Percentiles rank a stretch among this genome's conserved stretches.
phyloP scores from a whole-genome alignment of 805 yeast genomes.

The Wickerhamomyces pijperi region DNA sequence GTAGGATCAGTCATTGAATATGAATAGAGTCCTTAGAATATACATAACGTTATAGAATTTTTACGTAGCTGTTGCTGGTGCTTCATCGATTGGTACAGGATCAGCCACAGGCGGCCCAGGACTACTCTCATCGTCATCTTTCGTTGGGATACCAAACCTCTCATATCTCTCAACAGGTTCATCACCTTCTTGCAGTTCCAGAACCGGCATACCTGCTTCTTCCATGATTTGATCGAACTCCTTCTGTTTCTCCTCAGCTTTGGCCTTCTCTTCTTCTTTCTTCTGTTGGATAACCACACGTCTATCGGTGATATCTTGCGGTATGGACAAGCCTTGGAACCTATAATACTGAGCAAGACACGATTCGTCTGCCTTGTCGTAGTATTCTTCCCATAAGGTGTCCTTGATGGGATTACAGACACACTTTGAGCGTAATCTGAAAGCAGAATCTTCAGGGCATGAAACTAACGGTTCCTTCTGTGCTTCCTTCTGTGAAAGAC shows the following conservation, averaged over 20 bases:
- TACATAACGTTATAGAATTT: too few relatives aligned
- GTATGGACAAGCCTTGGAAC: background rate
- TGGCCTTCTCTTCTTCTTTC: background rate
- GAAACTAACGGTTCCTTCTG: background rate
- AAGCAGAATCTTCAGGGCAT: background rate
- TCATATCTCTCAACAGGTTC: background rate
- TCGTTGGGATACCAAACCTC: too few relatives aligned
- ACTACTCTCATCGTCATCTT: too few relatives aligned
- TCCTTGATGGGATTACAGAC: background rate
- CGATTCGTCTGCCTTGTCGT: background rate
- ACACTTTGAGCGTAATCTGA: background rate
- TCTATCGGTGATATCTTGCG: background rate
- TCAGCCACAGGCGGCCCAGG: too few relatives aligned
- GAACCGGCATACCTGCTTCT: background rate
- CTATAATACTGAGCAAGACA: background rate
- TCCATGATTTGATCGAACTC: background rate
- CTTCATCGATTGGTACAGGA: too few relatives aligned
- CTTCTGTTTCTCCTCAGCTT: background rate
- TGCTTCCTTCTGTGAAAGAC: background rate
- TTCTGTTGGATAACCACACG: background rate
- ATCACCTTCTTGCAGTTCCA: background rate
- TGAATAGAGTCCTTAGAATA: too few relatives aligned
- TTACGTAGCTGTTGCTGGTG: too few relatives aligned
- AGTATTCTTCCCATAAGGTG: background rate
- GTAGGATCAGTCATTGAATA: too few relatives aligned